Evolutionary conservation across 768 basidiomycete species (phyloP).

Genomic region (Multifurca ochricompacta): DNA sequence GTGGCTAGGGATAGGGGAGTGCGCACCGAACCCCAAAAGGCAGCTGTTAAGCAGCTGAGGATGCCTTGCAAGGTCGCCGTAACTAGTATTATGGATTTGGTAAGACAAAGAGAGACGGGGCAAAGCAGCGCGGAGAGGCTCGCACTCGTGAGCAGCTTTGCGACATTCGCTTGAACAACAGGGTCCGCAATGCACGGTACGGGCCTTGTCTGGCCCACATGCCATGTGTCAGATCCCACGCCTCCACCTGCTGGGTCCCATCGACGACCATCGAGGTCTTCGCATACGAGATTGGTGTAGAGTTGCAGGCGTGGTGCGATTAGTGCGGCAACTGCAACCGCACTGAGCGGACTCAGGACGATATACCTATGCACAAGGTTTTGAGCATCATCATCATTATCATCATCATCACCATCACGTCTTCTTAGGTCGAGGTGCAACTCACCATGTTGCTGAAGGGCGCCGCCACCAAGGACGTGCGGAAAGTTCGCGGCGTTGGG

Average conservation of each 20-base stretch:
- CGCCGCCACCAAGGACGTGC: conserved; percentile 64
- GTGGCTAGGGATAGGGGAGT: conserved; percentile 4
- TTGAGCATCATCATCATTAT: background rate
- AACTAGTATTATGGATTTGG: conserved; percentile 31
- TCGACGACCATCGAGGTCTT: conserved; percentile 24
- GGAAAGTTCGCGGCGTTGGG: conserved; percentile 18
- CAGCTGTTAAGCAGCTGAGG: conserved; percentile 69
- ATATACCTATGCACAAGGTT: conserved; percentile 43
- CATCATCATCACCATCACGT: no score
- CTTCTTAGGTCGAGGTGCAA: conserved; percentile 6
- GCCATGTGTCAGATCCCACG: background rate
- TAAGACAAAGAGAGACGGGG: background rate
- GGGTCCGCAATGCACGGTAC: conserved; percentile 58
- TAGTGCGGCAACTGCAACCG: conserved; percentile 48
- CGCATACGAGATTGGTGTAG: conserved; percentile 66
- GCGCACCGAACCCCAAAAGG: conserved; percentile 78
- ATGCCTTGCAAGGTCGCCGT: conserved; percentile 62
- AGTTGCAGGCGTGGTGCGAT: conserved; percentile 68
- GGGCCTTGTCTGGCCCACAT: conserved; percentile 6
- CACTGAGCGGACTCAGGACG: conserved; percentile 41
- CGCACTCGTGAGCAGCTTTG: conserved; percentile 56
- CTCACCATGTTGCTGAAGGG: conserved; percentile 69
- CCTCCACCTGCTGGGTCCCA: background rate
- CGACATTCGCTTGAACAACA: conserved; percentile 62
- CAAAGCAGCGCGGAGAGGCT: background rate